Evolutionary conservation across 805 yeast species (phyloP).

Genomic region (Barnettozyma siamensis): DNA sequence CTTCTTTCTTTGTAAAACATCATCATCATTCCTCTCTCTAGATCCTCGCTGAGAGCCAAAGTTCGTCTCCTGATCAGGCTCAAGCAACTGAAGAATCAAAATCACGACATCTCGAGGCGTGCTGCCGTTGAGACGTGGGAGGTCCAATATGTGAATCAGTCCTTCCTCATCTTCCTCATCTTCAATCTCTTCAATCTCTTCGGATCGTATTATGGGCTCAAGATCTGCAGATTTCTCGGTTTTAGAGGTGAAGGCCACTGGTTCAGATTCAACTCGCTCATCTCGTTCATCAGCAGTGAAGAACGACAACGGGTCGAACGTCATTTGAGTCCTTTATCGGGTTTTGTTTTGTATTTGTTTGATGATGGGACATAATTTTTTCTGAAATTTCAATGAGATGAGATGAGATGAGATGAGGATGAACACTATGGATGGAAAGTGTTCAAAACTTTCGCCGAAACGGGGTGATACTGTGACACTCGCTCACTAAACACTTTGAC

Average conservation of each 20-base stretch:
- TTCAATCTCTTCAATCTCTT: constrained; percentile 1
- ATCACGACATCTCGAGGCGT: constrained; percentile 45
- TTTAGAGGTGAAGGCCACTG: neutral
- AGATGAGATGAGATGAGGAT: too few species aligned
- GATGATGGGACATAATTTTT: too few species aligned
- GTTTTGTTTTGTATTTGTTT: too few species aligned
- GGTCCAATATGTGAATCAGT: constrained; percentile 49
- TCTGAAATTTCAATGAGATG: too few species aligned
- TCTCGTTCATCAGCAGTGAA: constrained; percentile 20
- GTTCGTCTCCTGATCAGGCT: constrained; percentile 46
- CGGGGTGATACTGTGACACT: too few species aligned
- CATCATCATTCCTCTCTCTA: constrained; percentile 11
- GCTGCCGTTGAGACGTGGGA: constrained; percentile 42
- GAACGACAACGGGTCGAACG: constrained; percentile 33
- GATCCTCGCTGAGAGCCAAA: constrained; percentile 29
- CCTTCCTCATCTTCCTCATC: constrained; percentile 17
- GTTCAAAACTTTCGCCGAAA: too few species aligned
- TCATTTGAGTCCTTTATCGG: neutral
- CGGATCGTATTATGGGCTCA: neutral
- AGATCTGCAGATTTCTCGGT: too few species aligned
- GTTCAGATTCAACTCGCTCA: too few species aligned
- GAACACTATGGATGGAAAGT: too few species aligned
- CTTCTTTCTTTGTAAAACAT: constrained; percentile 24
- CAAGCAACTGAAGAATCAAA: constrained; percentile 41
- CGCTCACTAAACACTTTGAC: too few species aligned